These are phyloP conservation scores for Sicyos baderoa DNA, from an alignment of 306 rosid genomes.

Conservation along the genomic window DNA sequence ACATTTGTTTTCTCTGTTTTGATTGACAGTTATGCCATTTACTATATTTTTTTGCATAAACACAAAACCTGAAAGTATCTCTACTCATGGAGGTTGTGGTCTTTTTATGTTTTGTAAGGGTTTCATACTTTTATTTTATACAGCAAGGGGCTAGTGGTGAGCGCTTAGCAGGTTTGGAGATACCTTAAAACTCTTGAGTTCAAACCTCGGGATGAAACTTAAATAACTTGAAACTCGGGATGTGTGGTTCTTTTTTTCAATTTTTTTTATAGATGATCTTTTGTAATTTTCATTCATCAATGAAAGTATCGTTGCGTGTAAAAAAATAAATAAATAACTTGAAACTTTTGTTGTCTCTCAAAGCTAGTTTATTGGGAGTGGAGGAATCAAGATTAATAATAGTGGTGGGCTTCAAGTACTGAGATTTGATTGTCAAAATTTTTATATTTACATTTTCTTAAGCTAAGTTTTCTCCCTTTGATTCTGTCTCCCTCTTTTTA, in stretches of 20 bases:
- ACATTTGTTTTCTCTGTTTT: neutral
- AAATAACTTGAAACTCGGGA: neutral
- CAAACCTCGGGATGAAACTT: neutral
- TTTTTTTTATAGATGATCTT: too few relatives aligned
- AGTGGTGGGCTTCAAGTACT: neutral
- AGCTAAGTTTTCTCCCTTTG: neutral
- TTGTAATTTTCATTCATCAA: too few relatives aligned
- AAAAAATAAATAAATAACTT: too few relatives aligned
- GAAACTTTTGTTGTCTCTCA: neutral
- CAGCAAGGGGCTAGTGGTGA: neutral
- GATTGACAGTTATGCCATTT: neutral
- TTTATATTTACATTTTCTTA: neutral
- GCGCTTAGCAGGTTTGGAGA: neutral
- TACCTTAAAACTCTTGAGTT: neutral
- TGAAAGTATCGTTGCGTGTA: too few relatives aligned
- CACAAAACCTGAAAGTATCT: neutral
- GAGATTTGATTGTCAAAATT: neutral
- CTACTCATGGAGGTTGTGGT: neutral
- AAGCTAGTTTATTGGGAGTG: neutral
- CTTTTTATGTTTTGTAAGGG: neutral
- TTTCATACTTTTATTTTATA: neutral
- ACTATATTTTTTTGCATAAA: neutral
- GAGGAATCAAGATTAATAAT: neutral
- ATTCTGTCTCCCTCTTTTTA: neutral
- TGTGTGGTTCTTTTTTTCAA: too few relatives aligned